Conservation (phyloP, 2,329 filamentous ascomycete genomes). For the Chlorencoelia australis region DNA sequence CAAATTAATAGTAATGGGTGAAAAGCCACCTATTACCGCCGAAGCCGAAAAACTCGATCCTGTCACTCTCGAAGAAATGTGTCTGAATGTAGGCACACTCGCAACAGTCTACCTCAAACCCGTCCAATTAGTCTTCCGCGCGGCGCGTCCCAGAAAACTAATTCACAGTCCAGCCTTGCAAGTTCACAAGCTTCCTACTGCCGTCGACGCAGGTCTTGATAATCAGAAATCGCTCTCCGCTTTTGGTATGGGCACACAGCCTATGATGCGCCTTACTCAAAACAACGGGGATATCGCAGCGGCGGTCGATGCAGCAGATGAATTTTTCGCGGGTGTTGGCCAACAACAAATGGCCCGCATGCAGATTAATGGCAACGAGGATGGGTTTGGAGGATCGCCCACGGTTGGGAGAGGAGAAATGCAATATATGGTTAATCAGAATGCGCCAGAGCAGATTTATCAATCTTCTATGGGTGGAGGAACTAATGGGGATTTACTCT, state of each 20-base stretch:
- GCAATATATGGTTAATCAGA: constrained; percentile 71
- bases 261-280: constrained; percentile 21
- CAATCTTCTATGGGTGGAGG: constrained; percentile 55
- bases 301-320: constrained; percentile 76
- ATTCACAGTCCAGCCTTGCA: constrained; percentile 81
- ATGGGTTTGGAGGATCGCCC: constrained; percentile 48
- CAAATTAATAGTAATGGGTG: constrained; percentile 87
- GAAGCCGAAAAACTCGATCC: constrained; percentile 93
- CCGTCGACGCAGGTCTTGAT: constrained; percentile 43
- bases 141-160: constrained; percentile 69
- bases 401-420: constrained; percentile 39
- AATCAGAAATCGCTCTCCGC: constrained; percentile 50
- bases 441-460: constrained; percentile 65
- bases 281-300: constrained; percentile 46
- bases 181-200: constrained; percentile 48
- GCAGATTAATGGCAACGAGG: constrained; percentile 50
- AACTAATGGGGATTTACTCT: constrained; percentile 60
- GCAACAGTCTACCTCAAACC: constrained; percentile 97
- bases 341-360: constrained; percentile 64
- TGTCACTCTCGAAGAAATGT: constrained; percentile 89
- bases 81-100: constrained; percentile 87
- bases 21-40: constrained; percentile 92
- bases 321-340: constrained; percentile 76
- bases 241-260: constrained; percentile 38
- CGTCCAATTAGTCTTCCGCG: constrained; percentile 92